These are phyloP conservation scores for Coccomyxa subellipsoidea DNA, from an alignment of 163 green algal genomes.

Conservation along the genomic window DNA sequence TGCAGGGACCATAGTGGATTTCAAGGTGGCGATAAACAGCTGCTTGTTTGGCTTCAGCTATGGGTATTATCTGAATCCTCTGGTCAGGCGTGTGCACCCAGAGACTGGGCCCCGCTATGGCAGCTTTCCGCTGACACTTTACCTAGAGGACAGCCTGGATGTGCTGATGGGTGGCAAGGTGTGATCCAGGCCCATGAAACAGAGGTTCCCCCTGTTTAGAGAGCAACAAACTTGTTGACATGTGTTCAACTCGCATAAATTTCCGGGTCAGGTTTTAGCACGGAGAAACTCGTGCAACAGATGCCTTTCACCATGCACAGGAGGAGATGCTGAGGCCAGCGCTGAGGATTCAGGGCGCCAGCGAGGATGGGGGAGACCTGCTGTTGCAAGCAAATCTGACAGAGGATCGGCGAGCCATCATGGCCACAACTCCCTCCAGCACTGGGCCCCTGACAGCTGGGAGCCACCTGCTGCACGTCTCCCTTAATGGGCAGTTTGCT, in stretches of 20 bases:
- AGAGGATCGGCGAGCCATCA: slow-evolving; percentile 4
- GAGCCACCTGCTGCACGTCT: slow-evolving; percentile 19
- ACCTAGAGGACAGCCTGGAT: slow-evolving; percentile 17
- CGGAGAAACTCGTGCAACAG: background rate
- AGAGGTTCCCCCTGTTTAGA: too few relatives aligned
- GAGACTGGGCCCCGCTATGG: slow-evolving; percentile 21
- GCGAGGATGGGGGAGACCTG: slow-evolving; percentile 17
- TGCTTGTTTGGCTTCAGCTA: slow-evolving; percentile 8
- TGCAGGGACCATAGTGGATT: background rate
- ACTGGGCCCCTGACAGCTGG: slow-evolving; percentile 12
- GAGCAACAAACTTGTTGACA: too few relatives aligned
- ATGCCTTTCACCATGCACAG: background rate
- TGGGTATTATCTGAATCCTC: slow-evolving; percentile 19
- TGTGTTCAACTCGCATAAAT: too few relatives aligned
- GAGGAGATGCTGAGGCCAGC: slow-evolving; percentile 15
- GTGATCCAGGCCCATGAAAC: background rate
- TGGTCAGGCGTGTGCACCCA: slow-evolving; percentile 9
- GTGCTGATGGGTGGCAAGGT: slow-evolving; percentile 1
- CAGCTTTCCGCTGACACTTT: slow-evolving; percentile 18
- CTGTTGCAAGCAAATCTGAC: slow-evolving; percentile 22
- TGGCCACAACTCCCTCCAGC: slow-evolving; percentile 11
- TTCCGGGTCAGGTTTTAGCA: too few relatives aligned
- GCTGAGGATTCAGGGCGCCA: slow-evolving; percentile 20
- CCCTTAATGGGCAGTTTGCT: slow-evolving; percentile 30
- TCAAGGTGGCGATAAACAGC: background rate